Evolutionary conservation across 768 basidiomycete species (phyloP), one percentile per base, ranked within the genome.

Genomic region (Leucosporidium creatinivorum): DNA sequence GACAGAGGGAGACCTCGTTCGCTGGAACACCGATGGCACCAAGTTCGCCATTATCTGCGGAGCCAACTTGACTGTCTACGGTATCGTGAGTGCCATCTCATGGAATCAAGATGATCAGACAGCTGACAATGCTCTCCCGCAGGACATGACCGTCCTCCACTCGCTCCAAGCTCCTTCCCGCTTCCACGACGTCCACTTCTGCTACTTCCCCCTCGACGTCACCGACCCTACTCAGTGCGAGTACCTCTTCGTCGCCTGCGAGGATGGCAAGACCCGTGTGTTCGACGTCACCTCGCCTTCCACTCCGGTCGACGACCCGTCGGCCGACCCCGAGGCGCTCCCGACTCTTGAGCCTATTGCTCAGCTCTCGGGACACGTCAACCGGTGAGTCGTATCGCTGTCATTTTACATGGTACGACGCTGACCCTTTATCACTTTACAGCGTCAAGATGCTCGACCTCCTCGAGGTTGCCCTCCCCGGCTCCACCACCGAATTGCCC

Each of bases 1-100:
- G 58, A 0, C 73, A 91, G 94, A 99, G 81, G 93, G 88, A 0
- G 94, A 99, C 75, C 77, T 89, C n/a, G 91, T 94, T 19, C 84
- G 88, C 33, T 99, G 92, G 88, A 89, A 91, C 7, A 80, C 82
- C 3, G 83, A 84, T 9, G 94, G 94, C 2, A 81, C 84, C 3
- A 80, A 85, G 25, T 92, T 99, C 74, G 85, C 85, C 13, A 88
- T 99, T 7, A 88, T 93, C 70, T 82, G 85, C 4, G 84, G 85
- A 31, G 84, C 84, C 48, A 86, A 83, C 6, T 83, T 98, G 44
- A 89, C 93, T 70, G 75, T 99, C 15, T 97, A 93, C 77, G 83
- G 85, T 9, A 89, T 88, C 8, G 92, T 92, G 76, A 61, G 80
- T 58, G 8, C 48, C 50, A 25, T 17, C 36, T 23, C 25, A 4